Evolutionary conservation across 257 asterid genomes (phyloP), one percentile per base, ranked within the genome.

Genomic region (Sherardia arvensis): DNA sequence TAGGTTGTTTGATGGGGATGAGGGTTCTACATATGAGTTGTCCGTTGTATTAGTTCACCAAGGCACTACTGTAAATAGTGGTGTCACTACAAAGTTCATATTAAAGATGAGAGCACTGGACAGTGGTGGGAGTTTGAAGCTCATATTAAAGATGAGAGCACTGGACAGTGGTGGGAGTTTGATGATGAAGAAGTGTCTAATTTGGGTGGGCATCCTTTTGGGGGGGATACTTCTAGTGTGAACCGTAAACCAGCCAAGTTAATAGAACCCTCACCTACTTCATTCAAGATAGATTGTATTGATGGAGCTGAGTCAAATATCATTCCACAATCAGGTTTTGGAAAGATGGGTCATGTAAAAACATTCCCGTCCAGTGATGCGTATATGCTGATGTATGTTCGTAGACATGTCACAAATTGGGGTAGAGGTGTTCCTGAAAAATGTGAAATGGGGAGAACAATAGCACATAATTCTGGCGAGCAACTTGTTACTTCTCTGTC

Each of bases 111-210:
- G 64, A 85, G 85, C 74, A 79, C 88, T 47, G 90, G 82, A 69
- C 85, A 79, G 72, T 92, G 99, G 99, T 92, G 99, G 99, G 99
- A 89, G 74, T n/a, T n/a, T n/a, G n/a, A 87, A 49, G 99, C 97
- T 49, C 91, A 89, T 75, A 80, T 92, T 73, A 92, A 80, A 91
- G 94, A 92, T 68, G 84, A 80, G 64, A 85, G 85, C 74, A 79
- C 88, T 47, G 90, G 82, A 69, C 85, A 79, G 72, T 92, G 99
- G 99, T 92, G 99, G 99, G 99, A 89, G 74, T 92, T 92, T 84
- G 99, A 92, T 69, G 99, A 89, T 70, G 99, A 92, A 70, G 80
- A 61, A 20, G 97, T 92, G 69, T 85, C 95, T 49, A 78, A 80
- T 72, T 81, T 92, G 79, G 99, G 99, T 59, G 64, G 69, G 57